A percentile compares a stretch with the other conserved stretches of the same genome.
Evolutionary conservation across 768 basidiomycete species (phyloP).

Genomic region (Arthromyces matolae): DNA sequence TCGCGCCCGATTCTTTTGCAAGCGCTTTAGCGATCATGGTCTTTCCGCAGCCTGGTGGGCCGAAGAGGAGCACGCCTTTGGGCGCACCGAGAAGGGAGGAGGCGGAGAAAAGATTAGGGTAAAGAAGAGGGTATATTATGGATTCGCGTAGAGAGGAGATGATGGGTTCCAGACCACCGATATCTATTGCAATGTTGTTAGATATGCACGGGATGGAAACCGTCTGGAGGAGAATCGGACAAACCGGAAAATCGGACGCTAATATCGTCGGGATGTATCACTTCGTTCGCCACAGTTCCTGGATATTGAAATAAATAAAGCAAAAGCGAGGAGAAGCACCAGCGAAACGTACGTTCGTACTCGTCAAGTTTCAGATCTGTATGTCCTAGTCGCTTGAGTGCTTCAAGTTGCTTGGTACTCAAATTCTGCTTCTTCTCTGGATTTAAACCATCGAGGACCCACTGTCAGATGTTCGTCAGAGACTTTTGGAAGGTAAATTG

Average conservation of each 20-base stretch:
- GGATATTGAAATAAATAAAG: too few species aligned
- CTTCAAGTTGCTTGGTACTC: conserved; percentile 66
- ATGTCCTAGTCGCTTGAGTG: conserved; percentile 68
- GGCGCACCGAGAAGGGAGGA: conserved; percentile 86
- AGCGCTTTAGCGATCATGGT: conserved; percentile 99
- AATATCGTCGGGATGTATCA: conserved; percentile 91
- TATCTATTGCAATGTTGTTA: conserved; percentile 43
- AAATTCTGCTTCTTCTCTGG: conserved; percentile 56
- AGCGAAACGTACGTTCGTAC: conserved; percentile 88
- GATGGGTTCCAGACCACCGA: conserved; percentile 91
- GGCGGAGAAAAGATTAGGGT: conserved; percentile 83
- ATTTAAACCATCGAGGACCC: conserved; percentile 56
- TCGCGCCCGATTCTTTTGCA: conserved; percentile 95
- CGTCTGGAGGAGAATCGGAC: conserved; percentile 14
- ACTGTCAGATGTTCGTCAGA: conserved; percentile 36
- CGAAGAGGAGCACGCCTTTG: conserved; percentile 93
- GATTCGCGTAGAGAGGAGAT: conserved; percentile 89
- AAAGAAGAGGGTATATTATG: conserved; percentile 91
- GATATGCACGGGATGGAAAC: not conserved
- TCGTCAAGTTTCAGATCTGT: conserved; percentile 77
- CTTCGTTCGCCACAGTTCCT: conserved; percentile 88
- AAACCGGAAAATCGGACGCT: conserved; percentile 67
- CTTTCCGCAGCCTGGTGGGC: conserved; percentile 97
- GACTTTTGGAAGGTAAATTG: not conserved
- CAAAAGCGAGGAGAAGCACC: too few species aligned